phyloP scores from a whole-genome alignment of 495 filamentous ascomycete genomes.

The Aspergillus mulundensis region DNA sequence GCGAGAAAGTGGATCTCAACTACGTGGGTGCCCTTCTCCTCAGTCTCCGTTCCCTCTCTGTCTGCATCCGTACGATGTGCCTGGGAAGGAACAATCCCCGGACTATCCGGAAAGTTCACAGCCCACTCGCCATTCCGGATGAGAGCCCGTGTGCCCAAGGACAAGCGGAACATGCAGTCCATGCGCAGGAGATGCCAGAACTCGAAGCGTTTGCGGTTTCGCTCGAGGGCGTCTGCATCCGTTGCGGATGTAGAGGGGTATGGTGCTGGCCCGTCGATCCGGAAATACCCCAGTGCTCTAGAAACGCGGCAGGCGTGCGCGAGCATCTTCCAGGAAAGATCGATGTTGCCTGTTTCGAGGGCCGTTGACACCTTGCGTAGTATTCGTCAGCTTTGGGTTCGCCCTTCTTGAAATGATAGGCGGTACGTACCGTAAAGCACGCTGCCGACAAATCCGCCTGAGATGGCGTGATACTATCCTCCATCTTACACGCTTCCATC shows the following conservation, averaged over 20 bases:
- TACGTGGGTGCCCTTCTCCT: background rate
- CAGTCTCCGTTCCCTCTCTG: constrained; percentile 5
- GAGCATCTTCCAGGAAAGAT: too few relatives aligned
- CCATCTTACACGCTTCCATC: too few relatives aligned
- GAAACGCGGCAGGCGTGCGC: too few relatives aligned
- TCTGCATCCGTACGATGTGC: too few relatives aligned
- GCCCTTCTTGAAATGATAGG: background rate
- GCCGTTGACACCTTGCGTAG: too few relatives aligned
- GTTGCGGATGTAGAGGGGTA: background rate
- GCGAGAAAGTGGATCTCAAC: constrained; percentile 24
- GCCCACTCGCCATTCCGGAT: constrained; percentile 19
- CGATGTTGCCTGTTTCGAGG: too few relatives aligned
- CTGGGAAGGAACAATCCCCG: constrained; percentile 17
- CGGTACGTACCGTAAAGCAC: constrained; percentile 12
- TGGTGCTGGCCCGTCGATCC: too few relatives aligned
- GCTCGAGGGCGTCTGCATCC: constrained; percentile 8
- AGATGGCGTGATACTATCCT: constrained; percentile 6
- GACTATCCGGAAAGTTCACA: constrained; percentile 21
- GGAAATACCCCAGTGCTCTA: too few relatives aligned
- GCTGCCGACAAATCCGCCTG: constrained; percentile 12
- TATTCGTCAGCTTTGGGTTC: too few relatives aligned
- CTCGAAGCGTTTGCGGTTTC: constrained; percentile 23
- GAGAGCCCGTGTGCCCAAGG: constrained; percentile 17
- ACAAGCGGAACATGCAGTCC: constrained; percentile 20
- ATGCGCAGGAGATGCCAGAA: constrained; percentile 22